phyloP scores from a whole-genome alignment of 73 alveolate species.

The Diophrys appendiculata region DNA sequence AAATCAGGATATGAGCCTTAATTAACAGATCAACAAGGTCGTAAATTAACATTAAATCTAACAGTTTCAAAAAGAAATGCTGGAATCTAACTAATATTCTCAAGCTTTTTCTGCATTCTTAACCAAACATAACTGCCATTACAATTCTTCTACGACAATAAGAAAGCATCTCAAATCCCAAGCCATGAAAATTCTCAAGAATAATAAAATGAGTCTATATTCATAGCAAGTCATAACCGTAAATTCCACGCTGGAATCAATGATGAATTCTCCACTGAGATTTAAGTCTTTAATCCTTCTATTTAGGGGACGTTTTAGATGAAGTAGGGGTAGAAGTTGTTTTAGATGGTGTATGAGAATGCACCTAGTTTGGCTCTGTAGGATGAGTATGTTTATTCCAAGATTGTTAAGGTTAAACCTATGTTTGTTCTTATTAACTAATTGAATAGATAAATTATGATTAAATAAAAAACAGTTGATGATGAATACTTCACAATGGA shows the following conservation, averaged over 20 bases:
- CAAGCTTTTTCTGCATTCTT: too few relatives aligned
- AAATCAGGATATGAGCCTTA: too few relatives aligned
- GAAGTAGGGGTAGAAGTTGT: not conserved
- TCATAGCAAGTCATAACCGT: not conserved
- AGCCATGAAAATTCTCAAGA: too few relatives aligned
- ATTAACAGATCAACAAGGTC: too few relatives aligned
- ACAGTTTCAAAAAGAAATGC: too few relatives aligned
- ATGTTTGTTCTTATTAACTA: constrained; percentile 41
- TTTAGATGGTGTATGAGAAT: not conserved
- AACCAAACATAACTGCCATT: too few relatives aligned
- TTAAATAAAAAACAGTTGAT: not conserved
- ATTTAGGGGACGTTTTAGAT: not conserved
- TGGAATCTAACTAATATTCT: too few relatives aligned
- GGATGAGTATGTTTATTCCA: constrained; percentile 47
- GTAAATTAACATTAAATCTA: too few relatives aligned
- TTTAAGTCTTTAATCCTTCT: not conserved
- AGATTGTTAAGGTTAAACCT: constrained; percentile 41
- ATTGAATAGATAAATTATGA: constrained; percentile 9
- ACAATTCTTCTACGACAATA: too few relatives aligned
- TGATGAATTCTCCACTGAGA: not conserved
- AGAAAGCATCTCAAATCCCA: too few relatives aligned
- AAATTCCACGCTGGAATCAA: not conserved
- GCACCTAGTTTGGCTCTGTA: constrained; percentile 2
- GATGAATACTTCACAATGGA: not conserved
- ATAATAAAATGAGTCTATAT: too few relatives aligned